Conservation (phyloP, 495 filamentous ascomycete genomes). For the Usnea hakonensis region DNA sequence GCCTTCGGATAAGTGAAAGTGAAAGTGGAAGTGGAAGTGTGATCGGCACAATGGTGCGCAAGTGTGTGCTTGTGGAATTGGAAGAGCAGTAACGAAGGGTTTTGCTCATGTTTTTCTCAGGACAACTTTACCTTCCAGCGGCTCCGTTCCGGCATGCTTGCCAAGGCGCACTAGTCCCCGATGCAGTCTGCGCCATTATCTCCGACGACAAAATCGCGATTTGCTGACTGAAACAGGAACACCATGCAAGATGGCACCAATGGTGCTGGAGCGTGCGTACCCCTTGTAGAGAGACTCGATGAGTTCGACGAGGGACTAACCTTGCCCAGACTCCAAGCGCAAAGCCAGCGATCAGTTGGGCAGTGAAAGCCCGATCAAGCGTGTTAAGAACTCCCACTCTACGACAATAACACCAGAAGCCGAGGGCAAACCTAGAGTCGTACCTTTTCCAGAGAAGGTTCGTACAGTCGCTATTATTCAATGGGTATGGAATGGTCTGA, state of each 20-base stretch:
- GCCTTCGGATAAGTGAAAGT: not conserved
- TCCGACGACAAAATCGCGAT: not conserved
- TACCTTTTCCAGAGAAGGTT: constrained; percentile 83
- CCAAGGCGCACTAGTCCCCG: constrained; percentile 10
- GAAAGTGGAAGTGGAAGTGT: not conserved
- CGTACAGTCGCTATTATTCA: constrained; percentile 10
- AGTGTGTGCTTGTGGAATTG: constrained; percentile 1
- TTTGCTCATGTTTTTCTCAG: not conserved
- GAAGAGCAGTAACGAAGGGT: not conserved
- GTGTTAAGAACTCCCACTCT: constrained; percentile 43
- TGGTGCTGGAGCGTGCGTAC: constrained; percentile 21
- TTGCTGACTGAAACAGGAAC: constrained; percentile 1
- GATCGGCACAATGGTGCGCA: constrained; percentile 6
- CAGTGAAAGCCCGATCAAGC: constrained; percentile 51
- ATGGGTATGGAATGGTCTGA: constrained; percentile 9
- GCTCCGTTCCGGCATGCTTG: not conserved
- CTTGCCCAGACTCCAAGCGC: constrained; percentile 56
- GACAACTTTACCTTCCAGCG: constrained; percentile 11
- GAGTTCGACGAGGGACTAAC: constrained; percentile 16
- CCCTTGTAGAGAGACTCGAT: too few relatives aligned
- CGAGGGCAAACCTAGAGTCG: constrained; percentile 47
- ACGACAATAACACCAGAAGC: constrained; percentile 47
- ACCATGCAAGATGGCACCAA: constrained; percentile 22
- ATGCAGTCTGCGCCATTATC: not conserved
- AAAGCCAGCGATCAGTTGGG: constrained; percentile 66